Conservation (phyloP, 1,139 yeast genomes). For the Sugiyamaella pinicola region DNA sequence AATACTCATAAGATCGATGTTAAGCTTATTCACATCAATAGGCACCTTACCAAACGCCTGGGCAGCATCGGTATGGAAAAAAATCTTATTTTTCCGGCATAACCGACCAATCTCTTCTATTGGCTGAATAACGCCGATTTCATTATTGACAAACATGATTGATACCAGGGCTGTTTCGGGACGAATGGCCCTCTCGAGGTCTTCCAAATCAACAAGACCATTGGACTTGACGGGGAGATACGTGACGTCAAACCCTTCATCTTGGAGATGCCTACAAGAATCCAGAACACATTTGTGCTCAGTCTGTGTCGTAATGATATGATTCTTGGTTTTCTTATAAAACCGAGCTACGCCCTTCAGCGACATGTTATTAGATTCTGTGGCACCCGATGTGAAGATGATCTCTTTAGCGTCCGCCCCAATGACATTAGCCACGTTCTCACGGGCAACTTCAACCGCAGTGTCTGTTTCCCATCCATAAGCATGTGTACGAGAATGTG, state of each 20-base stretch:
- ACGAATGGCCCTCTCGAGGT: slow-evolving; percentile 78
- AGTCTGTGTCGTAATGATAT: slow-evolving; percentile 92
- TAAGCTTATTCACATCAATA: slow-evolving; percentile 88
- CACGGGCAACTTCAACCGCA: slow-evolving; percentile 87
- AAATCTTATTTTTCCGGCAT: slow-evolving; percentile 84
- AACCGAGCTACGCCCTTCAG: slow-evolving; percentile 95
- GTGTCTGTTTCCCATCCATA: slow-evolving; percentile 99
- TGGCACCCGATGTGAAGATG: slow-evolving; percentile 96
- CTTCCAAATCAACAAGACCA: slow-evolving; percentile 78
- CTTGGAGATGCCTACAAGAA: slow-evolving; percentile 91
- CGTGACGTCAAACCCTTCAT: slow-evolving; percentile 96
- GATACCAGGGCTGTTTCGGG: slow-evolving; percentile 91
- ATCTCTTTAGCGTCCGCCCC: slow-evolving; percentile 96
- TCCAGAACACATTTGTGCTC: slow-evolving; percentile 98
- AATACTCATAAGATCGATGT: slow-evolving; percentile 88
- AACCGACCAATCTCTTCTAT: slow-evolving; percentile 88
- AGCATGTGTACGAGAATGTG: slow-evolving; percentile 96
- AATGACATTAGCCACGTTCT: slow-evolving; percentile 76
- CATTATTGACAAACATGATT: slow-evolving; percentile 97
- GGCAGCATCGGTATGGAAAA: slow-evolving; percentile 98
- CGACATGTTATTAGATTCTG: slow-evolving; percentile 94
- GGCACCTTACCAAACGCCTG: slow-evolving; percentile 96
- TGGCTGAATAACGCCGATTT: slow-evolving; percentile 97
- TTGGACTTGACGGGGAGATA: slow-evolving; percentile 80
- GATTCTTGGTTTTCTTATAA: slow-evolving; percentile 85